phyloP scores from a whole-genome alignment of 805 yeast genomes.

The Zygosaccharomyces kombuchaensis region DNA sequence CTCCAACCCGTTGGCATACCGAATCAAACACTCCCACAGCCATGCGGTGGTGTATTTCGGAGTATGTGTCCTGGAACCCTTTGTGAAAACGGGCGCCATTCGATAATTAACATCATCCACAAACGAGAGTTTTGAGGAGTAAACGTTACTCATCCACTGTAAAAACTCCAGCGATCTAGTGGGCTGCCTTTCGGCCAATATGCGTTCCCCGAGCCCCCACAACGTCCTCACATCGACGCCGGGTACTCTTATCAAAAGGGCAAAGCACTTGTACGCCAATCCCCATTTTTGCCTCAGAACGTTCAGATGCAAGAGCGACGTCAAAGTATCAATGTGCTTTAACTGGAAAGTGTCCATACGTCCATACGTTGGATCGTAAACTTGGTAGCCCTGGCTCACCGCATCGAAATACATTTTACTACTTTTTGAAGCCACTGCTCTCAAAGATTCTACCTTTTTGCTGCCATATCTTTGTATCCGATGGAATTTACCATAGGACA shows the following conservation, averaged over 20 bases:
- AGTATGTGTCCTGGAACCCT: conserved; percentile 30
- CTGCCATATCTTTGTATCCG: conserved; percentile 17
- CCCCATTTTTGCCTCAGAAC: conserved; percentile 50
- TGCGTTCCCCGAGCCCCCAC: conserved; percentile 64
- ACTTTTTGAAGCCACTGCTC: conserved; percentile 16
- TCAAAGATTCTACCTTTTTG: conserved; percentile 13
- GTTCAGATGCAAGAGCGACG: conserved; percentile 45
- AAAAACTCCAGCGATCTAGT: conserved; percentile 21
- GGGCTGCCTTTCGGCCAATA: conserved; percentile 34
- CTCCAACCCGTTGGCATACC: conserved; percentile 9
- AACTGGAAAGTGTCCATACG: conserved; percentile 14
- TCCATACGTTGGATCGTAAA: conserved; percentile 9
- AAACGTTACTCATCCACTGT: conserved; percentile 30
- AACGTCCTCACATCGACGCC: conserved; percentile 49
- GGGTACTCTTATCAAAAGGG: conserved; percentile 46
- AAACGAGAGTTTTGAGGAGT: conserved; percentile 23
- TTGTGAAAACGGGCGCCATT: conserved; percentile 29
- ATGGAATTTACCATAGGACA: conserved; percentile 20
- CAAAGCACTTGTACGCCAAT: conserved; percentile 49
- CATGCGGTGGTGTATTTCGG: conserved; percentile 28
- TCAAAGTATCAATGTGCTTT: conserved; percentile 31
- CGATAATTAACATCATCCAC: conserved; percentile 24
- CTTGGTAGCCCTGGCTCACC: conserved; percentile 23
- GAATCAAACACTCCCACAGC: conserved; percentile 27
- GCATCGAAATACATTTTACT: conserved; percentile 15